Evolutionary conservation across 805 yeast species (phyloP), one percentile per base, ranked within the genome.

Genomic region (Teunomyces funiuensis): DNA sequence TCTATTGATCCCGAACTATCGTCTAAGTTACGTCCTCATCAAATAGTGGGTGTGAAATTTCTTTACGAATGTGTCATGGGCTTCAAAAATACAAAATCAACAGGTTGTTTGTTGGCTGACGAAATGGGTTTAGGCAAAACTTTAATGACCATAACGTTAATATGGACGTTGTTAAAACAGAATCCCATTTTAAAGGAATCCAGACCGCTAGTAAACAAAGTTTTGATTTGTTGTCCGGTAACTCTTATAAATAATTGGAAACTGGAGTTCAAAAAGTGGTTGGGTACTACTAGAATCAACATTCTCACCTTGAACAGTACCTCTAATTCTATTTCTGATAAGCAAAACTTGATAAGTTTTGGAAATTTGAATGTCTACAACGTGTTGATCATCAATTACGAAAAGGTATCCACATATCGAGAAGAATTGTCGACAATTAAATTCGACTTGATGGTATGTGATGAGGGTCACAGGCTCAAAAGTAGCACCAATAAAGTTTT

Each of bases 61-160:
- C 65, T 93, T 51, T 88, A 88, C 57, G 84, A 85, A 42, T 87
- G 96, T 51, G 76, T 90, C 1, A 78, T 85, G 83, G 95, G 95
- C 0, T 63, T 76, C 39, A 65, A 76, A 18, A 74, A 72, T 3
- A 63, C 63, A 15, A 66, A 68, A 2, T 77, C 78, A 0, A 51
- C 63, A 31, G 98, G 99, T 0, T 90, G 91, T 2, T 64, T 93
- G 4, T 61, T 93, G 31, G 99, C 99, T 0, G 99, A 93, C 61
- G 98, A 91, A 53, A 93, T 93, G 99, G 99, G 99, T 0, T 68
- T 93, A 13, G 97, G 97, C 2, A 70, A 70, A 42, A 90, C 98
- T 0, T 63, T 93, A 30, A 90, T 83, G 77, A 80, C 97, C 0
- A 91, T 93, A 5, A 57, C 95, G 0, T 59, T 88, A 29, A 73